Conservation (phyloP, 202 grass and related monocot genomes). For the Digitaria exilis region DNA sequence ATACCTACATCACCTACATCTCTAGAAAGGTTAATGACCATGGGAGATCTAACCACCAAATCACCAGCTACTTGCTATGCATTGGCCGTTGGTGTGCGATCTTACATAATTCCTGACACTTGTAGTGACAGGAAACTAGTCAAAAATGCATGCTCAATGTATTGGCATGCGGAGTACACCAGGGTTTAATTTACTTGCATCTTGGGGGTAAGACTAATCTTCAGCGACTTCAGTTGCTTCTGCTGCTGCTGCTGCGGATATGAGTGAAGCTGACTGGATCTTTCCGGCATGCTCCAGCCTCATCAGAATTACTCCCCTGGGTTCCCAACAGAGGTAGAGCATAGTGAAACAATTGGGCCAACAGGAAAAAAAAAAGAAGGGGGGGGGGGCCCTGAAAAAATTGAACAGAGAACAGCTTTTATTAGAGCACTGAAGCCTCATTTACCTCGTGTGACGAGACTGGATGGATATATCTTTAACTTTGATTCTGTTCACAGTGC, state of each 20-base stretch:
- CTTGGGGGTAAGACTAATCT: slow-evolving; percentile 34
- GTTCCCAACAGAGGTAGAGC: slow-evolving; percentile 16
- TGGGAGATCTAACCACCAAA: background rate
- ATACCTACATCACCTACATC: background rate
- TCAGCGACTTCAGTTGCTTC: slow-evolving; percentile 42
- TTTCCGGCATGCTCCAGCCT: slow-evolving; percentile 88
- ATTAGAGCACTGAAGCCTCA: background rate
- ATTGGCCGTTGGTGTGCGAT: background rate
- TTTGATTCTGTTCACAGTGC: slow-evolving; percentile 93
- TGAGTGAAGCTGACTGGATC: slow-evolving; percentile 85
- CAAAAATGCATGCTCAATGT: slow-evolving; percentile 32
- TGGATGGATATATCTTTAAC: slow-evolving; percentile 86
- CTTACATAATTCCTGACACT: background rate
- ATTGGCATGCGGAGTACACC: background rate
- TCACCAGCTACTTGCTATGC: slow-evolving; percentile 19
- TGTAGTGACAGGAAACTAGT: slow-evolving; percentile 17
- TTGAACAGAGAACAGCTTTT: slow-evolving; percentile 14
- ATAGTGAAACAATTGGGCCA: background rate
- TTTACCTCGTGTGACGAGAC: slow-evolving; percentile 61
- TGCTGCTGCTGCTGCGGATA: slow-evolving; percentile 60
- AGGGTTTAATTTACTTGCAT: background rate
- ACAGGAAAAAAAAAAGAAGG: background rate
- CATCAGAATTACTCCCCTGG: slow-evolving; percentile 96
- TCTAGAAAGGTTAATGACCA: slow-evolving; percentile 21
- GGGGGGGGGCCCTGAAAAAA: background rate